These are phyloP conservation scores for Populus tomentosa DNA, from an alignment of 441 rosid genomes.

Conservation along the genomic window DNA sequence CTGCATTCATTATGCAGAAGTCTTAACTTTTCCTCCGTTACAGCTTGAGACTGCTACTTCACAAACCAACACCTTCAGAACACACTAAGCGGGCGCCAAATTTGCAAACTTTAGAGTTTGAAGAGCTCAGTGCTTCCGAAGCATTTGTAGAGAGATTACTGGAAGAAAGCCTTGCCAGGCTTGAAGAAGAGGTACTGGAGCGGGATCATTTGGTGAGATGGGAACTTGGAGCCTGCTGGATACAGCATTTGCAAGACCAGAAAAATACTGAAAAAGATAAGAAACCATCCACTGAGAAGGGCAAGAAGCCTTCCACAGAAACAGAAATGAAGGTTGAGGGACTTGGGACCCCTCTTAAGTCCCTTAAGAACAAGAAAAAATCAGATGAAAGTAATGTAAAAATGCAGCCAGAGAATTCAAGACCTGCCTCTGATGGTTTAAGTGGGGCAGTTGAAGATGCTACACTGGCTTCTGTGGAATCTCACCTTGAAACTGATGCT, in stretches of 20 bases:
- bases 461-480: conserved; percentile 39
- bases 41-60: conserved; percentile 64
- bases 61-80: conserved; percentile 45
- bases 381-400: conserved; percentile 42
- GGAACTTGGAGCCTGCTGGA: conserved; percentile 84
- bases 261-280: conserved; percentile 78
- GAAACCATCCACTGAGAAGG: conserved; percentile 58
- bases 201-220: conserved; percentile 47
- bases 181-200: conserved; percentile 37
- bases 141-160: conserved; percentile 47
- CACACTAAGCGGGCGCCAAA: conserved; percentile 41
- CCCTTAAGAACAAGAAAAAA: conserved; percentile 77
- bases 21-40: conserved; percentile 24
- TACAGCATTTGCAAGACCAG: conserved; percentile 66
- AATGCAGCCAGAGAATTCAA: conserved; percentile 36
- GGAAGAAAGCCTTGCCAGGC: conserved; percentile 45
- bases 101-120: conserved; percentile 42
- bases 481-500: conserved; percentile 33
- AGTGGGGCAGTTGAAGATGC: conserved; percentile 38
- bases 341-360: conserved; percentile 90
- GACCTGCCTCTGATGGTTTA: conserved; percentile 35
- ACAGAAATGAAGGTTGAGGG: conserved; percentile 97
- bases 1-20: conserved; percentile 8
- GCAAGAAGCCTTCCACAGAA: conserved; percentile 36
- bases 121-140: conserved; percentile 59